These are phyloP conservation scores for Leishmania turanica DNA, from an alignment of 208 protist genomes.

Conservation along the genomic window DNA sequence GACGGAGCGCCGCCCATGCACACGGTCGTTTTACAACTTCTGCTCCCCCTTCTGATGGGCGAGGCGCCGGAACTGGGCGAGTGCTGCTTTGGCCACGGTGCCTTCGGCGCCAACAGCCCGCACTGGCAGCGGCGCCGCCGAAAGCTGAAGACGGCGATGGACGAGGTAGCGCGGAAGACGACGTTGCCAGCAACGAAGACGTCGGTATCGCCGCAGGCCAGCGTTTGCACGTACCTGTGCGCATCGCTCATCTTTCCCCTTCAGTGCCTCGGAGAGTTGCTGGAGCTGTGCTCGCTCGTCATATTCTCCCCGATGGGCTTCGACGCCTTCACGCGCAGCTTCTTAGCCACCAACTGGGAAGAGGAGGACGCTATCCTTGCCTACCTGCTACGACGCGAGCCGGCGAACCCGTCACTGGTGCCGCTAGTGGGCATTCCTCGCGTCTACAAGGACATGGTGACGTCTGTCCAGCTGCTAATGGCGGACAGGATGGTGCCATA, in stretches of 20 bases:
- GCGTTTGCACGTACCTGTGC: conserved; percentile 29
- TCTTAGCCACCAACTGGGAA: conserved; percentile 61
- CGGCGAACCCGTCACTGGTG: conserved; percentile 69
- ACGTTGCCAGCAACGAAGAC: neutral
- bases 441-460: conserved; percentile 66
- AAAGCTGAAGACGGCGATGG: conserved; percentile 21
- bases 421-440: conserved; percentile 68
- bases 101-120: conserved; percentile 19
- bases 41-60: conserved; percentile 31
- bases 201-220: neutral
- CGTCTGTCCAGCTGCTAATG: conserved; percentile 51
- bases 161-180: conserved; percentile 5
- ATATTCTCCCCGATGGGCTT: conserved; percentile 53
- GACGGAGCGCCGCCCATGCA: conserved; percentile 24
- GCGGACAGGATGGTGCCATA: conserved; percentile 57
- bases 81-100: conserved; percentile 15
- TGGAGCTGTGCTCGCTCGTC: conserved; percentile 65
- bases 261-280: conserved; percentile 71
- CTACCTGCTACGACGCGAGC: conserved; percentile 69
- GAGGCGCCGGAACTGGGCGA: conserved; percentile 30
- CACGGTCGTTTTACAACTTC: conserved; percentile 12
- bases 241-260: conserved; percentile 77
- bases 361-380: conserved; percentile 65
- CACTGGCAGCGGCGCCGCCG: conserved; percentile 29
- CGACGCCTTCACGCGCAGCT: conserved; percentile 53